Conservation (phyloP, 345 rosid genomes). For the Excoecaria cochinchinensis region DNA sequence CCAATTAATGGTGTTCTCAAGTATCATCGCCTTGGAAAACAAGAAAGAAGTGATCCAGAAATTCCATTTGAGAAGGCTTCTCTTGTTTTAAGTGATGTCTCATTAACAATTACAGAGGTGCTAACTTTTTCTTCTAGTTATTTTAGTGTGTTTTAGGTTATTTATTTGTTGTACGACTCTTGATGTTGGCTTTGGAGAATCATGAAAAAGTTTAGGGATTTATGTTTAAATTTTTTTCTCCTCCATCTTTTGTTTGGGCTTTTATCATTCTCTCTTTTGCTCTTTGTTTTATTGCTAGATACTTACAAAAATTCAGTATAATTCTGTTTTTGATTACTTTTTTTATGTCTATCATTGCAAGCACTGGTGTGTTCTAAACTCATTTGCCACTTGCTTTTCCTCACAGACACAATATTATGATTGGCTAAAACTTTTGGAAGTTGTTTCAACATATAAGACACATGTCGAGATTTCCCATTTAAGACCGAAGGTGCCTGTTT, state of each 20-base stretch:
- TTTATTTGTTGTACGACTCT: neutral
- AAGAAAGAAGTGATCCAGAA: slow-evolving; percentile 87
- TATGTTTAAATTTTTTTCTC: neutral
- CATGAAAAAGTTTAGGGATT: neutral
- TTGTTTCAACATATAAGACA: slow-evolving; percentile 77
- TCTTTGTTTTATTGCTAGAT: neutral
- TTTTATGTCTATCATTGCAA: neutral
- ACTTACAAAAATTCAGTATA: neutral
- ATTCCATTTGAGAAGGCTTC: slow-evolving; percentile 94
- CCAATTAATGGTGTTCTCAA: slow-evolving; percentile 91
- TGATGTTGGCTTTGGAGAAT: neutral
- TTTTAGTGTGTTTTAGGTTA: slow-evolving; percentile 1
- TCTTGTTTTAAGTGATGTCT: slow-evolving; percentile 76
- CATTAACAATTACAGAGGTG: slow-evolving; percentile 82
- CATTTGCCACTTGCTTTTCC: slow-evolving; percentile 25
- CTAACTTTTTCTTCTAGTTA: slow-evolving; percentile 13
- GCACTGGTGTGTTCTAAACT: slow-evolving; percentile 20
- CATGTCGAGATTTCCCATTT: slow-evolving; percentile 84
- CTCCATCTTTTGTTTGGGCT: neutral
- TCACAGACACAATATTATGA: slow-evolving; percentile 91
- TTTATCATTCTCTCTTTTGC: neutral
- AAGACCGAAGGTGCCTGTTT: slow-evolving; percentile 78
- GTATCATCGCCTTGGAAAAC: slow-evolving; percentile 95
- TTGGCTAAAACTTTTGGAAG: slow-evolving; percentile 93
- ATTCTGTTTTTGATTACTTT: slow-evolving; percentile 10